Evolutionary conservation across 1,284 basidiomycete species (phyloP), one percentile per base, ranked within the genome.

Genomic region (Pseudozyma flocculosa): DNA sequence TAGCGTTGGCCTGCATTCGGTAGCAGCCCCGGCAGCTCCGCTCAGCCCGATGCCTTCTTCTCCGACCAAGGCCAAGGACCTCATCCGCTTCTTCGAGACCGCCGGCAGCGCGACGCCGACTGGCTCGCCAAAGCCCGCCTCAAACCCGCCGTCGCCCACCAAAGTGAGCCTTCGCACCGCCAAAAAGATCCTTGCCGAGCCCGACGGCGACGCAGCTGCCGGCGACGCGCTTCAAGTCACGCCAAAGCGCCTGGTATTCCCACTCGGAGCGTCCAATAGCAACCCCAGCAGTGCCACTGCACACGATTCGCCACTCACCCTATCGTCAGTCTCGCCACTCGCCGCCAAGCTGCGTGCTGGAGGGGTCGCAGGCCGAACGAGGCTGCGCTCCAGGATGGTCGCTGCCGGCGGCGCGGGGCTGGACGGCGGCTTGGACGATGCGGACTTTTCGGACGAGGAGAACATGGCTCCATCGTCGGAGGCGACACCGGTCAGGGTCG

Each of bases 21-120:
- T 29, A 11, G 26, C 26, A 14, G 37, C 5, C 19, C 15, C 17
- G 7, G 19, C 17, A 4, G 37, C 21, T 21, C 40, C 19, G 22
- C 40, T 15, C 5, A 41, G 40, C 19, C 23, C 51, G 1, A 45
- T 58, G 18, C 58, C 63, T 4, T 38, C 51, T 1, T 66, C 68
- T 7, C 68, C 68, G n/a, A 68, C 54, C 23, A 66, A 66, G 43
- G 67, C 69, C 23, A 67, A 68, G 29, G 69, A 71, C 38, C 53
- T 71, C 30, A 71, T 71, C 40, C 49, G 45, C 18, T 59, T 69
- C 59, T 71, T 70, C 39, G 69, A 71, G 45, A 56, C 49, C 45
- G 46, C 18, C 30, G 15, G 24, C 18, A 29, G 7, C 26, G 26
- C 26, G 11, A 29, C 26, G 26, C 26, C 26, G 26, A 5, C 11